A percentile compares a stretch with the other conserved stretches of the same genome.
Evolutionary conservation across 768 basidiomycete genomes (phyloP).

Genomic region (Gautieria morchelliformis): DNA sequence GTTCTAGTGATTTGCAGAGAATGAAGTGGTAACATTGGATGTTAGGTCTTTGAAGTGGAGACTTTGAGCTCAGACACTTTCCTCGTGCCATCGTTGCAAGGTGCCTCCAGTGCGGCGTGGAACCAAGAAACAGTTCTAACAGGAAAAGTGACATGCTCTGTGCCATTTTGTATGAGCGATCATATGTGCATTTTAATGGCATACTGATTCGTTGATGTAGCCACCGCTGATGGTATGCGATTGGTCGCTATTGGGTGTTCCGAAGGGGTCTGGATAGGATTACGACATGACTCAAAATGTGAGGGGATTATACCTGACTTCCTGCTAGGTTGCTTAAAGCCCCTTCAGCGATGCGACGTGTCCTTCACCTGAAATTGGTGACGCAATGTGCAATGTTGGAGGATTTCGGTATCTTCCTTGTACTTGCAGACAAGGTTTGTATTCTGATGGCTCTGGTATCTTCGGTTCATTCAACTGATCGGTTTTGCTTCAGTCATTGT

Average conservation of each 20-base stretch:
- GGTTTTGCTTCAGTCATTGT: slow-evolving; percentile 46
- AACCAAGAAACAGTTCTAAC: slow-evolving; percentile 61
- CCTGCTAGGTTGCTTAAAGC: not conserved
- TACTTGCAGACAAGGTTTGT: slow-evolving; percentile 79
- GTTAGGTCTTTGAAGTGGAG: slow-evolving; percentile 77
- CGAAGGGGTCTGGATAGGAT: slow-evolving; percentile 94
- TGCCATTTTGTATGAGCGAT: slow-evolving; percentile 65
- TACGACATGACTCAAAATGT: slow-evolving; percentile 84
- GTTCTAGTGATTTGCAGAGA: not conserved
- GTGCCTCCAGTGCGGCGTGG: slow-evolving; percentile 39
- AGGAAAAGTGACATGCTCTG: slow-evolving; percentile 89
- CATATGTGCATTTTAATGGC: not conserved
- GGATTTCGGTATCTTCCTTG: slow-evolving; percentile 93
- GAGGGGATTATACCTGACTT: slow-evolving; percentile 18
- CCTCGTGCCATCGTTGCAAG: slow-evolving; percentile 55
- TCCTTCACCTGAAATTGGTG: slow-evolving; percentile 87
- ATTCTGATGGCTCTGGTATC: not conserved
- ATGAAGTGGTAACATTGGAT: not conserved
- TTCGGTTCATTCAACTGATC: not conserved
- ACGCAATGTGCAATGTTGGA: slow-evolving; percentile 95
- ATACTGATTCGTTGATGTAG: slow-evolving; percentile 28
- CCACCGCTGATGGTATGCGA: slow-evolving; percentile 72
- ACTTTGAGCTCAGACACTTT: slow-evolving; percentile 86
- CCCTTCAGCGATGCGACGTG: slow-evolving; percentile 73
- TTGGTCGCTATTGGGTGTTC: slow-evolving; percentile 91